Base-by-base conservation (phyloP, 768 basidiomycete species). In the Rhizopogon sp. region DNA sequence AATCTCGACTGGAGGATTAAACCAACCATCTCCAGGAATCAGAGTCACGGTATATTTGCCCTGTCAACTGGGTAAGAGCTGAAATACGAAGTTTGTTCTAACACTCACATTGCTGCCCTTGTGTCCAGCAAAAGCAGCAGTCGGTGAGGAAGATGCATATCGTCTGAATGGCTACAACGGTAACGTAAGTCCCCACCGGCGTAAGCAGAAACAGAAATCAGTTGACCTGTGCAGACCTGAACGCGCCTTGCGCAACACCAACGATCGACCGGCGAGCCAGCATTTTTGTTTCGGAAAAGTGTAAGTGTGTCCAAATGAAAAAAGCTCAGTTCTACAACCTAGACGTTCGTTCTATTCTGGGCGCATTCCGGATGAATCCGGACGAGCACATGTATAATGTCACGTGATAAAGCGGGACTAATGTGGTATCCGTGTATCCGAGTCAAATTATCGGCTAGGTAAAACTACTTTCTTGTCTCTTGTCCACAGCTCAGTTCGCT, bases 1-100 rank as follows among this genome's bases (percentile, higher is more conserved):
- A 54, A 53, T 45, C 37, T 57, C 29, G 13, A 66, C 81, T 61
- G 40, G 10, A 49, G 22, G 14, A 55, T 5, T 5, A 39, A 28
- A 35, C 68, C 68, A 56, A 95, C 95, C 95, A 69, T 98, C 96
- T 69, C 96, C 96, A 33, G 96, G 93, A 72, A 98, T 93, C 57
- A 98, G 77, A 42, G 97, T 98, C 54, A 98, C 95, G 35, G 87
- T 85, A 75, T 96, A 97, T 79, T 96, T 97, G 56, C 95, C 95
- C 95, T 98, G 56, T 52, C 25, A 35, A 58, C 39, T 8, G 20
- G 58, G 52, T 53, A 22, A 43, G 50, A 22, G 40, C 1, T 9
- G 20, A n/a, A 55, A 13, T 14, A 22, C 22, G 37, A 17, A 45
- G n/a, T 37, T 31, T 45, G 40, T 20, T 45, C n/a, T 31, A 47